These are phyloP conservation scores for Fusarium sulawesiense DNA, from an alignment of 2,329 filamentous ascomycete genomes.

Conservation along the genomic window DNA sequence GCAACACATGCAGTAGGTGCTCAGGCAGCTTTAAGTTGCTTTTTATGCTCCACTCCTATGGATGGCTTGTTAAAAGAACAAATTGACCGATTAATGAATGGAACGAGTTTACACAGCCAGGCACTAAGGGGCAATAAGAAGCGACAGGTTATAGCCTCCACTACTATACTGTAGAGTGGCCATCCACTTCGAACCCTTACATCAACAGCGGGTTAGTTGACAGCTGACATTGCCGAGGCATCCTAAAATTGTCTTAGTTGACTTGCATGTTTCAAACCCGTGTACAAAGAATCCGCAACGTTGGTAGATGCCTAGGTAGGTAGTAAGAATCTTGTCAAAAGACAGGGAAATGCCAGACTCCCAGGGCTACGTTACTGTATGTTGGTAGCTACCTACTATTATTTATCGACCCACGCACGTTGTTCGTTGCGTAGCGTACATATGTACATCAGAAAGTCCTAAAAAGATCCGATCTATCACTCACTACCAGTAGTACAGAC, in stretches of 20 bases:
- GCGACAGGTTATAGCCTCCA: background rate
- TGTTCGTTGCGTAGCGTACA: background rate
- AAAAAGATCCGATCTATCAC: slow-evolving; percentile 1
- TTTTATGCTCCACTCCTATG: slow-evolving; percentile 11
- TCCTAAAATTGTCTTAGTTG: slow-evolving; percentile 31
- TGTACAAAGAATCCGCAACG: background rate
- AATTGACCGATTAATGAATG: background rate
- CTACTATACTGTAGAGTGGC: background rate
- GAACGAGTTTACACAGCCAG: slow-evolving; percentile 16
- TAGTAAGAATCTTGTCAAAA: background rate
- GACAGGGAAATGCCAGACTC: slow-evolving; percentile 10
- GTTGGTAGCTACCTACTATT: too few relatives aligned
- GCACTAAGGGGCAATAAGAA: background rate
- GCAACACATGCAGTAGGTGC: background rate
- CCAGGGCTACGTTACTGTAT: background rate
- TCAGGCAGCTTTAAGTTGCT: slow-evolving; percentile 12
- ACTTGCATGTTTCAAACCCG: background rate
- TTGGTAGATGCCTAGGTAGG: background rate
- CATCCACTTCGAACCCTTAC: background rate
- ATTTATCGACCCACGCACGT: slow-evolving; percentile 2
- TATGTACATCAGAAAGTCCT: background rate
- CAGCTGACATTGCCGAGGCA: slow-evolving; percentile 31
- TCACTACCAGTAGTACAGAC: background rate
- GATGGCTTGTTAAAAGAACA: background rate
- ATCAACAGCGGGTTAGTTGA: background rate